A percentile compares a stretch with the other conserved stretches of the same genome.
phyloP scores from a whole-genome alignment of 2,329 filamentous ascomycete genomes.

The Paracoccidioides lutzii region DNA sequence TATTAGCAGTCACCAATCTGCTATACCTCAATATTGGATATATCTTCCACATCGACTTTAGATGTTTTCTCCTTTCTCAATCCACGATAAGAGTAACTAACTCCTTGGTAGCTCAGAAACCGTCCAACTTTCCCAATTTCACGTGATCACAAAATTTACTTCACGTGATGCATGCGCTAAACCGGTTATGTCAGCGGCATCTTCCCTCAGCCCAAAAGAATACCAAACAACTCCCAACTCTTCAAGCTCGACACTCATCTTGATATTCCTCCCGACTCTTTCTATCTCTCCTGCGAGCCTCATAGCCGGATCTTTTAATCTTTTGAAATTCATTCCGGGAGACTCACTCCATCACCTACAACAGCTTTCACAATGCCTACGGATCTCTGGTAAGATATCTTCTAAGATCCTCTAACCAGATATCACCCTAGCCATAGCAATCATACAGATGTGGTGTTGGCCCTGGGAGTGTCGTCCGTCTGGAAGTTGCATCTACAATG shows the following conservation, averaged over 20 bases:
- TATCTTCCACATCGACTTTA: no score
- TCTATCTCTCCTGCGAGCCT: background rate
- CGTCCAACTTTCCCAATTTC: background rate
- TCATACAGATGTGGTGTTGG: background rate
- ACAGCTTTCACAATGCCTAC: slow-evolving; percentile 46
- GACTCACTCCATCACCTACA: background rate
- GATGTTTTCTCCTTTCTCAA: no score
- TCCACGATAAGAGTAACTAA: no score
- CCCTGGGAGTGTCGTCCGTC: background rate
- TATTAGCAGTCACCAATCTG: no score
- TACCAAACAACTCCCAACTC: background rate
- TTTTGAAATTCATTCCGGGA: slow-evolving; percentile 5
- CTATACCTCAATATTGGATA: no score
- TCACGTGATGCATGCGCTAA: background rate
- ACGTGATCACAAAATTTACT: background rate
- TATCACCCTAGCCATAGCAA: background rate
- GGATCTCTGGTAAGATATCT: slow-evolving; percentile 65
- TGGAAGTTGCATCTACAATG: background rate
- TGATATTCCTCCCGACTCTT: background rate
- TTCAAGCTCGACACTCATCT: background rate
- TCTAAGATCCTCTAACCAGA: slow-evolving; percentile 11
- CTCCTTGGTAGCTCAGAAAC: no score
- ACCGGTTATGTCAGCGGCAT: background rate
- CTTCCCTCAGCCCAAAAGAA: background rate
- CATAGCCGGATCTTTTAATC: background rate